phyloP scores from a whole-genome alignment of 2,329 filamentous ascomycete genomes.

The Phialophora verrucosa region DNA sequence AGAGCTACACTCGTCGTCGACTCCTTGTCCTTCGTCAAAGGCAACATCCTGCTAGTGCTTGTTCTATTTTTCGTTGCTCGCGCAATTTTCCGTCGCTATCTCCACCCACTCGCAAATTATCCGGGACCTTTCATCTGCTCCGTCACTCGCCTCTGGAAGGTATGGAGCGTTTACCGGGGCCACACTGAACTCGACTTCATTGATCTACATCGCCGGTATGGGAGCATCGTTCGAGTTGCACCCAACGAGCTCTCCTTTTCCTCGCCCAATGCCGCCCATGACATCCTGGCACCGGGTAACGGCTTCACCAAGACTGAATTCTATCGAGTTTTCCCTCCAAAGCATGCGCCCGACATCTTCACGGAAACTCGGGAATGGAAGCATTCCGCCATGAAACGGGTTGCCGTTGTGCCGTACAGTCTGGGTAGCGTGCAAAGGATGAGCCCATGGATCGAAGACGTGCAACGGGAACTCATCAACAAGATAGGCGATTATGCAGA shows the following conservation, averaged over 20 bases:
- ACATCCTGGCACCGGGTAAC: conserved; percentile 56
- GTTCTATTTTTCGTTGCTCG: background rate
- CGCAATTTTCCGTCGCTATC: conserved; percentile 29
- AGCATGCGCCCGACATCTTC: conserved; percentile 64
- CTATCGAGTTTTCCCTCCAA: conserved; percentile 60
- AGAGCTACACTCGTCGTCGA: background rate
- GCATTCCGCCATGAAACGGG: conserved; percentile 62
- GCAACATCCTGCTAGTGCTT: background rate
- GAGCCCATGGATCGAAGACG: conserved; percentile 38
- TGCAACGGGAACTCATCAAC: conserved; percentile 42
- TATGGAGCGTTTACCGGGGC: conserved; percentile 47
- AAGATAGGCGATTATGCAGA: conserved; percentile 51
- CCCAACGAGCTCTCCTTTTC: conserved; percentile 57
- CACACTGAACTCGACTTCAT: conserved; percentile 48
- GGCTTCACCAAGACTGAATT: conserved; percentile 60
- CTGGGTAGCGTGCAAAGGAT: conserved; percentile 39
- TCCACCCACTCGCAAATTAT: conserved; percentile 22
- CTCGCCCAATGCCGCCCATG: conserved; percentile 53
- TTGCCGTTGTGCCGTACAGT: conserved; percentile 40
- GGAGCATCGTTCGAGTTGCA: conserved; percentile 28
- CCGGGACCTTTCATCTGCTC: conserved; percentile 24
- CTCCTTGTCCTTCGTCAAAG: background rate
- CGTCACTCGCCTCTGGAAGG: conserved; percentile 34
- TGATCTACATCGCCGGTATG: conserved; percentile 46
- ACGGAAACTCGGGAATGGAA: conserved; percentile 61